Conservation (phyloP, 2,329 filamentous ascomycete genomes). For the Coleophoma eucalyptorum region DNA sequence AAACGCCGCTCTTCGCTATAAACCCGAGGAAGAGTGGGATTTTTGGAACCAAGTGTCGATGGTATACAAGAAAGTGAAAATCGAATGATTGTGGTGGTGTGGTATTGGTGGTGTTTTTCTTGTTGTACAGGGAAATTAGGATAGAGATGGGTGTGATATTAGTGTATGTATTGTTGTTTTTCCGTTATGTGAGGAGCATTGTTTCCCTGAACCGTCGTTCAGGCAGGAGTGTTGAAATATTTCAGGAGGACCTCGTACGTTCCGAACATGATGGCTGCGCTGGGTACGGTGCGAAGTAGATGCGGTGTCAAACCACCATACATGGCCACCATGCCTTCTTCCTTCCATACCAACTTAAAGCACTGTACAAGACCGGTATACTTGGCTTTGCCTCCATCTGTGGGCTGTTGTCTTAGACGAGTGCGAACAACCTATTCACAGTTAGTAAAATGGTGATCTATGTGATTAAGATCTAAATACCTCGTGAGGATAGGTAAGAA, state of each 20-base stretch:
- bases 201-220: background rate
- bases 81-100: no score
- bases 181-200: no score
- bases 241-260: conserved; percentile 53
- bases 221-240: conserved; percentile 25
- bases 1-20: no score
- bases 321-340: conserved; percentile 80
- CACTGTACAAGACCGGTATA: conserved; percentile 88
- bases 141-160: no score
- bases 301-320: conserved; percentile 93
- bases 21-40: no score
- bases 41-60: no score
- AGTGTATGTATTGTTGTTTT: no score
- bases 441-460: conserved; percentile 1
- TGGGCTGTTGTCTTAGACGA: conserved; percentile 79
- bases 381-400: conserved; percentile 66
- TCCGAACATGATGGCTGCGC: conserved; percentile 94
- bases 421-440: conserved; percentile 68
- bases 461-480: conserved; percentile 39
- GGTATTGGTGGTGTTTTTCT: no score
- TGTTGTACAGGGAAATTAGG: no score
- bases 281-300: conserved; percentile 85
- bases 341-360: conserved; percentile 81
- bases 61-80: no score
- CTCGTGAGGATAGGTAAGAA: conserved; percentile 90